These are phyloP conservation scores for Neopestalotiopsis sp. DNA, from an alignment of 2,329 filamentous ascomycete species.

Conservation along the genomic window DNA sequence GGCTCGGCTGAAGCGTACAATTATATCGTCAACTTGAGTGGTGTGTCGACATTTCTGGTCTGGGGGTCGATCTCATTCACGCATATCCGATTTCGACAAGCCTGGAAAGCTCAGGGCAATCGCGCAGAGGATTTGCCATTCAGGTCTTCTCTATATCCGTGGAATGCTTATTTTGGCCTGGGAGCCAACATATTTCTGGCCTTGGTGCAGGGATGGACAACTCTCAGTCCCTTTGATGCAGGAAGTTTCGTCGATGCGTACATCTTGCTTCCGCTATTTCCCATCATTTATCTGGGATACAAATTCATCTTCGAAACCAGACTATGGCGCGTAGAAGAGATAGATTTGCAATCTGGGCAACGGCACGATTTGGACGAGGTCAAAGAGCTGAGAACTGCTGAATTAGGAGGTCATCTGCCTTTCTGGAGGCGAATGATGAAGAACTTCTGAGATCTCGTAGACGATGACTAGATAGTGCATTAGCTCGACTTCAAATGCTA, in stretches of 20 bases:
- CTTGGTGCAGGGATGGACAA: conserved; percentile 66
- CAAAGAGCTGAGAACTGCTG: conserved; percentile 36
- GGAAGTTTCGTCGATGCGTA: conserved; percentile 68
- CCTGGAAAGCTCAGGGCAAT: conserved; percentile 65
- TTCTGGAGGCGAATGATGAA: conserved; percentile 51
- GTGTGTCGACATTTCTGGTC: conserved; percentile 73
- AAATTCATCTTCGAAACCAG: conserved; percentile 60
- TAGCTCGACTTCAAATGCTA: too few relatives aligned
- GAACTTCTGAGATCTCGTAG: conserved; percentile 50
- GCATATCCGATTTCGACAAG: conserved; percentile 73
- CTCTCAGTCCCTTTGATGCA: conserved; percentile 60
- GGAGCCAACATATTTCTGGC: conserved; percentile 63
- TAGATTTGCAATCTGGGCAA: conserved; percentile 62
- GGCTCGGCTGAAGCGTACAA: conserved; percentile 68
- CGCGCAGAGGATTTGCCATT: conserved; percentile 59
- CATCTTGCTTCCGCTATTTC: conserved; percentile 64
- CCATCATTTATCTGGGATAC: conserved; percentile 59
- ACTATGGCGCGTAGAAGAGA: conserved; percentile 54
- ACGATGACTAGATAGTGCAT: neutral
- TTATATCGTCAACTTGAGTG: conserved; percentile 74
- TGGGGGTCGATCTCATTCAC: conserved; percentile 74
- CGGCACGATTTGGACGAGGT: conserved; percentile 58
- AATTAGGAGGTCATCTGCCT: conserved; percentile 29
- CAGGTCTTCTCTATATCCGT: conserved; percentile 58
- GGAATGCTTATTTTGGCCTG: conserved; percentile 64